Evolutionary conservation across 805 yeast species (phyloP), one percentile per base, ranked within the genome.

Genomic region (Danielia reshetovae): DNA sequence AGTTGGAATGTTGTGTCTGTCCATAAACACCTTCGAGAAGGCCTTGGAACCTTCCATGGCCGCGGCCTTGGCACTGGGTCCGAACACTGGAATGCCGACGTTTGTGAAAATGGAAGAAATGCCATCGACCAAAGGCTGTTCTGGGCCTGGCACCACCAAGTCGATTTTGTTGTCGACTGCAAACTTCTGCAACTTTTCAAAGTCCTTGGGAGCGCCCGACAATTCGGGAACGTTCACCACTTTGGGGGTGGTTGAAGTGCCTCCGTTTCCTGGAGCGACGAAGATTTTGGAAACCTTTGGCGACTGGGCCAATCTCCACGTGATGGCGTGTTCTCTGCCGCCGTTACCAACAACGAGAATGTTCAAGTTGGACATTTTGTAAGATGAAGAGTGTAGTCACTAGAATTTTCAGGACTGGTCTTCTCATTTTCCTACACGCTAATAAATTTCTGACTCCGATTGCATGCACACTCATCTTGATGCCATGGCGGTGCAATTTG

Each of bases 211-310:
- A 17, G 77, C 59, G 5, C 84, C 72, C 24, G 79, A 78, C 55
- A 86, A 77, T 27, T 61, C 55, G 5, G 82, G 71, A 29, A 93
- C 78, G 54, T 85, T 85, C 39, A 72, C 68, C 28, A 84, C 81
- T 48, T 85, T 84, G 14, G 54, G 45, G 25, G 71, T 51, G 22
- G 76, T 72, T 22, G 47, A 38, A 21, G 95, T 89, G 33, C 97
- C 97, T 37, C 97, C 98, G 57, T 93, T 90, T 35, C 97, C 97
- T 43, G 97, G 97, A 18, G 97, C 96, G 36, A 90, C 96, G 52
- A 58, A 94, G 48, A 94, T 81, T 40, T 75, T 72, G 41, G 65
- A 63, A 23, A 88, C 95, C 29, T 74, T 60, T 24, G 77, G 64
- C 23, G 96, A 86, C 62, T 88, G 90, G 19, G 83, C 66, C 45